Conservation (phyloP, 2,329 filamentous ascomycete genomes). For the Xylariomycetidae sp. region DNA sequence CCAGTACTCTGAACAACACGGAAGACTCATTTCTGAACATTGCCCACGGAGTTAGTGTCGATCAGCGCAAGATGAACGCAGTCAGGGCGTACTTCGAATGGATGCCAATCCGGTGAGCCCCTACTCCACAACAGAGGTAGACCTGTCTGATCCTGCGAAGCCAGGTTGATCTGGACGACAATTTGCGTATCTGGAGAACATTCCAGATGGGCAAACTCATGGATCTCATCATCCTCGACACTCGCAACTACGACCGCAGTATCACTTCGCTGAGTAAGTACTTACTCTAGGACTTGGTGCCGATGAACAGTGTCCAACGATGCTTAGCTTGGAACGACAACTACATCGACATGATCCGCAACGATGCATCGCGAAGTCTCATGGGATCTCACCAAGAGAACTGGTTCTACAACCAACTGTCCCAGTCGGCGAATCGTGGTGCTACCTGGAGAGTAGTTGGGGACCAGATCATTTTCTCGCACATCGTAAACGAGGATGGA, state of each 20-base stretch:
- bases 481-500: conserved; percentile 33
- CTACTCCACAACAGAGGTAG: conserved; percentile 20
- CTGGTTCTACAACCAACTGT: conserved; percentile 63
- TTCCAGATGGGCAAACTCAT: conserved; percentile 61
- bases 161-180: conserved; percentile 63
- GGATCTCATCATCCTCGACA: conserved; percentile 65
- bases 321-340: conserved; percentile 52
- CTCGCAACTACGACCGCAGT: conserved; percentile 60
- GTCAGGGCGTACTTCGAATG: conserved; percentile 66
- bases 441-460: conserved; percentile 67
- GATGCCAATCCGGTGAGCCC: conserved; percentile 46
- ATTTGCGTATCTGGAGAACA: conserved; percentile 60
- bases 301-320: conserved; percentile 12
- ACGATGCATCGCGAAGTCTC: conserved; percentile 61
- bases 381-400: conserved; percentile 70
- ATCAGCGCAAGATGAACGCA: conserved; percentile 67
- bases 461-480: conserved; percentile 63
- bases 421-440: conserved; percentile 53
- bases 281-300: not conserved
- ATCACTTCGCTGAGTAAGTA: conserved; percentile 43
- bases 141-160: conserved; percentile 24
- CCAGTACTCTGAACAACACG: conserved; percentile 56
- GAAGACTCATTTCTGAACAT: conserved; percentile 58
- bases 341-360: conserved; percentile 54
- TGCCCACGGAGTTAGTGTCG: conserved; percentile 53